Conservation (phyloP, 164 flowering plant genomes). For the Magnolia changhungtana region DNA sequence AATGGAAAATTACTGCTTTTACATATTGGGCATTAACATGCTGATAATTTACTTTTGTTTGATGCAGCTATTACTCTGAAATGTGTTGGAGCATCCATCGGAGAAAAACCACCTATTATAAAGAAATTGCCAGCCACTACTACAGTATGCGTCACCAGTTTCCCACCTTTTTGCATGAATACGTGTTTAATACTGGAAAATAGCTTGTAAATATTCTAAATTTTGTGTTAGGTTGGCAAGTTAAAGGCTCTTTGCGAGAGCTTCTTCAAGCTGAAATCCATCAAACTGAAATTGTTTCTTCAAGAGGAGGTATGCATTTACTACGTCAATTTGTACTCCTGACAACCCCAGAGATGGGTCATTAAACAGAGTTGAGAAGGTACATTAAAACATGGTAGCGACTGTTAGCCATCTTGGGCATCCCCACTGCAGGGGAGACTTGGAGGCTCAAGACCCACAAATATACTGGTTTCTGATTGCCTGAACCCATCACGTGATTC, state of each 20-base stretch:
- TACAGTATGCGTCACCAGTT: constrained; percentile 36
- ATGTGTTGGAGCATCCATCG: constrained; percentile 86
- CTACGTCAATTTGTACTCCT: neutral
- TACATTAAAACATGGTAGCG: neutral
- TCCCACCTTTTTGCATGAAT: constrained; percentile 1
- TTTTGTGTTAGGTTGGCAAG: constrained; percentile 68
- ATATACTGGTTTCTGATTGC: too few species aligned
- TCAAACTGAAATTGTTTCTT: constrained; percentile 57
- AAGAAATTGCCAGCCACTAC: constrained; percentile 88
- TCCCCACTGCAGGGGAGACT: too few species aligned
- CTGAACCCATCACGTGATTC: too few species aligned
- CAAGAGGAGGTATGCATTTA: constrained; percentile 67
- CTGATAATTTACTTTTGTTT: constrained; percentile 3
- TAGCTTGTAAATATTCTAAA: neutral
- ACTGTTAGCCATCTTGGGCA: too few species aligned
- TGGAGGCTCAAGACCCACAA: too few species aligned
- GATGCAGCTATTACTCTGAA: constrained; percentile 72
- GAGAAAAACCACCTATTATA: constrained; percentile 64
- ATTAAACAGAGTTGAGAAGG: neutral
- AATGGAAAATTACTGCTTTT: neutral
- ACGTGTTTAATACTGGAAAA: neutral
- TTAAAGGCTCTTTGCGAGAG: constrained; percentile 80
- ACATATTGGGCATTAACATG: neutral
- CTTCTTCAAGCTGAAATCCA: constrained; percentile 77
- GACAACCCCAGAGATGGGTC: constrained; percentile 1